phyloP scores from a whole-genome alignment of 2,329 filamentous ascomycete genomes.

The Pseudovirgaria hyperparasitica region DNA sequence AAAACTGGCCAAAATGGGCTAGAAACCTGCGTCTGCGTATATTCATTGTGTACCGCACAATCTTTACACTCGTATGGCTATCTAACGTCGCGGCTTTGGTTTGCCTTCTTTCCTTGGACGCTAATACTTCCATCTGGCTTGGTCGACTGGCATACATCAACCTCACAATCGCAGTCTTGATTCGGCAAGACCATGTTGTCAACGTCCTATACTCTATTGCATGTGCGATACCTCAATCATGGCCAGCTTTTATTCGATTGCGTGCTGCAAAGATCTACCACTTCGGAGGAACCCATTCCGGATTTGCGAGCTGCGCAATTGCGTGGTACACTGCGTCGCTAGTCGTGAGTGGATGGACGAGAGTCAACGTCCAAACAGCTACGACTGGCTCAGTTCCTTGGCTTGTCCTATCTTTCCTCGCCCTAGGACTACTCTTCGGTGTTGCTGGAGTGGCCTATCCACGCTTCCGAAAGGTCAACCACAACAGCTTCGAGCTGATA shows the following conservation, averaged over 20 bases:
- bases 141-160: constrained; percentile 18
- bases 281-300: constrained; percentile 22
- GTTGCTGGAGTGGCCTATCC: constrained; percentile 17
- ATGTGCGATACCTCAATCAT: constrained; percentile 19
- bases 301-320: constrained; percentile 17
- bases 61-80: constrained; percentile 30
- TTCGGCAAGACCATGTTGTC: constrained; percentile 20
- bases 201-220: constrained; percentile 17
- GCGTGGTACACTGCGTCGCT: constrained; percentile 32
- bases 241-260: constrained; percentile 12
- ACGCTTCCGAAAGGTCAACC: constrained; percentile 10
- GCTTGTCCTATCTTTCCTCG: constrained; percentile 11
- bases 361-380: constrained; percentile 9
- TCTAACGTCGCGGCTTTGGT: constrained; percentile 21
- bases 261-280: constrained; percentile 17
- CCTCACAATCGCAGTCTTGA: constrained; percentile 14
- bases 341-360: constrained; percentile 15
- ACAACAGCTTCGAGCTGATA: constrained; percentile 21
- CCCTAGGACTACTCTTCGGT: constrained; percentile 10
- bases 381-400: constrained; percentile 6
- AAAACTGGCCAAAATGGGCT: too few species aligned
- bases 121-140: constrained; percentile 8
- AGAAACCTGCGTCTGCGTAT: constrained; percentile 9
- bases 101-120: constrained; percentile 7
- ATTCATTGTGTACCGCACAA: constrained; percentile 24